A percentile compares a stretch with the other conserved stretches of the same genome.
These are phyloP conservation scores for Yamagishiella unicocca DNA, from an alignment of 139 green algal species.

Conservation along the genomic window DNA sequence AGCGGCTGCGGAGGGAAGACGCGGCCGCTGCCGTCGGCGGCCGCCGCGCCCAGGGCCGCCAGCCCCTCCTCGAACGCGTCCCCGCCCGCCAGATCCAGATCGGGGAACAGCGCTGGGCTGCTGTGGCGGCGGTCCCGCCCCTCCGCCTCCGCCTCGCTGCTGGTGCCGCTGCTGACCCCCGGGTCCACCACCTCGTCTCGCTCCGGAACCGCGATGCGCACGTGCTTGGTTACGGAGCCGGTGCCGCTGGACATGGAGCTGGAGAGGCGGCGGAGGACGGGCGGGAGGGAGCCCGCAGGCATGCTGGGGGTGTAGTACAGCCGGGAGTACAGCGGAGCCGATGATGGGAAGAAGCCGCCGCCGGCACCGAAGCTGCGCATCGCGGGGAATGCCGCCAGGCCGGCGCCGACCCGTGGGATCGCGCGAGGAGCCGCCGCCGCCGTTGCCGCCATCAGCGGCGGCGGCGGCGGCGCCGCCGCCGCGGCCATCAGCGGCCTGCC, in stretches of 20 bases:
- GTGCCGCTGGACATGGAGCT: neutral
- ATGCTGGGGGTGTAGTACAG: neutral
- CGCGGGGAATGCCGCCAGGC: neutral
- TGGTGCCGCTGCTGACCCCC: constrained; percentile 23
- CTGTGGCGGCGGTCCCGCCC: neutral
- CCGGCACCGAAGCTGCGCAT: neutral
- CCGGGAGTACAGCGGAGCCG: neutral
- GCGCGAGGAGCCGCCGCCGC: neutral
- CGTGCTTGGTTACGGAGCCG: constrained; percentile 5
- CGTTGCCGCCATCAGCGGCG: neutral
- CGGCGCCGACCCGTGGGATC: neutral
- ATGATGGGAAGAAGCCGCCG: neutral
- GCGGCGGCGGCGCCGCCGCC: neutral
- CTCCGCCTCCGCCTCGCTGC: neutral
- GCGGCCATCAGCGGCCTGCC: neutral
- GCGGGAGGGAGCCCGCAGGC: neutral
- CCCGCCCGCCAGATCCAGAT: constrained; percentile 28
- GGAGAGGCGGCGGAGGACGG: neutral
- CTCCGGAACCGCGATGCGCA: constrained; percentile 41
- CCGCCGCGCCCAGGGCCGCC: neutral
- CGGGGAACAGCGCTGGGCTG: neutral
- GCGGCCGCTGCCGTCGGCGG: neutral
- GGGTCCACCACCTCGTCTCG: constrained; percentile 24
- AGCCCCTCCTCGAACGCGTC: neutral
- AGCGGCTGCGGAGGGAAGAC: neutral